phyloP scores from a whole-genome alignment of 129 eudicot genomes.

The Sambucus nigra region DNA sequence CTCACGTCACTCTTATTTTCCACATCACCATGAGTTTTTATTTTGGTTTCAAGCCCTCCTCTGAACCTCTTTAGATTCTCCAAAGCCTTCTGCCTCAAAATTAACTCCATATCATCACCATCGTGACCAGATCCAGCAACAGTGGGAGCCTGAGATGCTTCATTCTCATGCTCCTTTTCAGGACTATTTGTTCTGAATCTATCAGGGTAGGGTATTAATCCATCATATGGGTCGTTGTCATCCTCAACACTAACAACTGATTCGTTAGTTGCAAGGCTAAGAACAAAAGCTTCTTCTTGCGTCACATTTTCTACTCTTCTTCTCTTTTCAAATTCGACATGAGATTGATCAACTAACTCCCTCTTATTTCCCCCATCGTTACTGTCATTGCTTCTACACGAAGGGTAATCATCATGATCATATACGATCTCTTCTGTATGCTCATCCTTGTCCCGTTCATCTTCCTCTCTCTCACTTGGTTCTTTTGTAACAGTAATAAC shows the following conservation, averaged over 20 bases:
- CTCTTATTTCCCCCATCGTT: too few relatives aligned
- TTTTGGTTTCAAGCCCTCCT: constrained; percentile 30
- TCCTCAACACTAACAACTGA: neutral
- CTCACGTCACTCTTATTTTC: constrained; percentile 18
- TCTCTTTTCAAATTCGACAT: too few relatives aligned
- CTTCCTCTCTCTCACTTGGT: constrained; percentile 22
- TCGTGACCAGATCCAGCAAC: constrained; percentile 27
- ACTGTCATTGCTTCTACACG: too few relatives aligned
- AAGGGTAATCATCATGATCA: constrained; percentile 65
- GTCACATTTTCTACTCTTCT: too few relatives aligned
- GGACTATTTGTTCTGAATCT: neutral
- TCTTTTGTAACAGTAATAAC: constrained; percentile 42
- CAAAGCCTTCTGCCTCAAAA: constrained; percentile 76
- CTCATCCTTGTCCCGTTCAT: constrained; percentile 27
- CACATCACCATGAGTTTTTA: constrained; percentile 12
- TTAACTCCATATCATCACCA: constrained; percentile 45
- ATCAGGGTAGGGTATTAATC: constrained; percentile 1
- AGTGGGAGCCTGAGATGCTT: constrained; percentile 15
- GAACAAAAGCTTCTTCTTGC: too few relatives aligned
- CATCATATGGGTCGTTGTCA: constrained; percentile 2
- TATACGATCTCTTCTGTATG: constrained; percentile 52
- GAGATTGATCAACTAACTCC: too few relatives aligned
- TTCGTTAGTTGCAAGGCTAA: too few relatives aligned
- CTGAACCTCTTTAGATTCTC: constrained; percentile 66
- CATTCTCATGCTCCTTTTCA: constrained; percentile 19